These are phyloP conservation scores for Talaromyces trachyspermus DNA, from an alignment of 495 filamentous ascomycete genomes.

Conservation along the genomic window DNA sequence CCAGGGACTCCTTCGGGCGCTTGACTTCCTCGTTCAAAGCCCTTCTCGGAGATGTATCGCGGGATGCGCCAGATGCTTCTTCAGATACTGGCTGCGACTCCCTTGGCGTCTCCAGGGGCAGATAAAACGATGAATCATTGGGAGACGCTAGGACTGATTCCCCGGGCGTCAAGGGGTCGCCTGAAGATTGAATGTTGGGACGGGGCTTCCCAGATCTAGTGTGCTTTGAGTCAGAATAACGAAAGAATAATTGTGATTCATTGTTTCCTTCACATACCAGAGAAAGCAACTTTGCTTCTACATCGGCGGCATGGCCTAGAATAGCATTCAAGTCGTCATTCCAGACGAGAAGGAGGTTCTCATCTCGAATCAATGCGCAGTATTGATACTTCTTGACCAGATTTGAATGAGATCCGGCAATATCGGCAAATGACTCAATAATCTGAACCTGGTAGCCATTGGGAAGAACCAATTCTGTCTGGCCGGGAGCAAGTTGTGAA, in stretches of 20 bases:
- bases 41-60: slow-evolving; percentile 1
- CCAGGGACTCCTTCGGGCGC: slow-evolving; percentile 5
- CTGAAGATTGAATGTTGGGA: slow-evolving; percentile 10
- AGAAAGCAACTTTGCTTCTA: slow-evolving; percentile 25
- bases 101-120: neutral
- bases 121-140: slow-evolving; percentile 2
- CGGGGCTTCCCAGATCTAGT: slow-evolving; percentile 7
- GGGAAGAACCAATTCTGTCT: slow-evolving; percentile 25
- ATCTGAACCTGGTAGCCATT: slow-evolving; percentile 24
- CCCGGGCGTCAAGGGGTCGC: slow-evolving; percentile 7
- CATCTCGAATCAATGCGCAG: slow-evolving; percentile 23
- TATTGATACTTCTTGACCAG: slow-evolving; percentile 20
- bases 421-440: slow-evolving; percentile 22
- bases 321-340: slow-evolving; percentile 28
- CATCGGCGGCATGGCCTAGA: slow-evolving; percentile 23
- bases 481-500: slow-evolving; percentile 22
- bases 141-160: slow-evolving; percentile 7
- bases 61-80: neutral
- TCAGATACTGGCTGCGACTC: neutral
- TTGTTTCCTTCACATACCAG: slow-evolving; percentile 12
- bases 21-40: slow-evolving; percentile 1
- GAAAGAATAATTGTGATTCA: neutral
- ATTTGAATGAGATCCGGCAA: slow-evolving; percentile 11
- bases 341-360: slow-evolving; percentile 32
- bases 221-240: neutral